Evolutionary conservation across 805 yeast species (phyloP).

Genomic region (Candida cerambycidarum): DNA sequence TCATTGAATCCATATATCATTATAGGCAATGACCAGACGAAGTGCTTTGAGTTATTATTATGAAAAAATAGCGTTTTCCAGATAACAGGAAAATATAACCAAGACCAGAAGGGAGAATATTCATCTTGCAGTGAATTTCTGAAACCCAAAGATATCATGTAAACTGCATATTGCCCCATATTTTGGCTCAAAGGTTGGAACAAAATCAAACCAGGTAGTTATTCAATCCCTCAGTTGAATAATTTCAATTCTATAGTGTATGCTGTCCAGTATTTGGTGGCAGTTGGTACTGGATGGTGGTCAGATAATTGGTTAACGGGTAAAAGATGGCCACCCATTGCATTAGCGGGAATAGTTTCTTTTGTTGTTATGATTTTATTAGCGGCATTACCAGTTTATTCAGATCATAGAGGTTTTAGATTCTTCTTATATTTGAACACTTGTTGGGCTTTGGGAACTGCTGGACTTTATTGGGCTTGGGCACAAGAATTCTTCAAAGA

Average conservation of each 20-base stretch:
- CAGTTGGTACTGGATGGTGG: slow-evolving; percentile 8
- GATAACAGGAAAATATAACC: no score
- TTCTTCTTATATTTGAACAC: slow-evolving; percentile 7
- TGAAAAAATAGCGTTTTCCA: no score
- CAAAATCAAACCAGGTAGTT: slow-evolving; percentile 6
- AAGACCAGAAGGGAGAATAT: no score
- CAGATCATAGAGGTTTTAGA: slow-evolving; percentile 4
- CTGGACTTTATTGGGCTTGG: slow-evolving; percentile 8
- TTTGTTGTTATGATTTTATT: neutral
- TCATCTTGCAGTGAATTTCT: no score
- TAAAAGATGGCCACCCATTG: slow-evolving; percentile 7
- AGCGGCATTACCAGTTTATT: slow-evolving; percentile 1
- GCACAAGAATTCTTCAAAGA: slow-evolving; percentile 6
- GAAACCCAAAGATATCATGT: no score
- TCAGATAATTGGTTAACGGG: slow-evolving; percentile 7
- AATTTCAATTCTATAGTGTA: slow-evolving; percentile 5
- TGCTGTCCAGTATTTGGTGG: slow-evolving; percentile 4
- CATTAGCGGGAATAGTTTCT: slow-evolving; percentile 2
- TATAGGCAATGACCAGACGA: no score
- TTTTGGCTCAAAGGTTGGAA: slow-evolving; percentile 7
- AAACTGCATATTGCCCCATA: no score
- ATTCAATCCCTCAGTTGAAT: slow-evolving; percentile 7
- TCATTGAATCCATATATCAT: no score
- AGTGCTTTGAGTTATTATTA: no score
- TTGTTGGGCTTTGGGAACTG: slow-evolving; percentile 8